Conservation (phyloP, 257 asterid species). For the Thymus quinquecostatus region DNA sequence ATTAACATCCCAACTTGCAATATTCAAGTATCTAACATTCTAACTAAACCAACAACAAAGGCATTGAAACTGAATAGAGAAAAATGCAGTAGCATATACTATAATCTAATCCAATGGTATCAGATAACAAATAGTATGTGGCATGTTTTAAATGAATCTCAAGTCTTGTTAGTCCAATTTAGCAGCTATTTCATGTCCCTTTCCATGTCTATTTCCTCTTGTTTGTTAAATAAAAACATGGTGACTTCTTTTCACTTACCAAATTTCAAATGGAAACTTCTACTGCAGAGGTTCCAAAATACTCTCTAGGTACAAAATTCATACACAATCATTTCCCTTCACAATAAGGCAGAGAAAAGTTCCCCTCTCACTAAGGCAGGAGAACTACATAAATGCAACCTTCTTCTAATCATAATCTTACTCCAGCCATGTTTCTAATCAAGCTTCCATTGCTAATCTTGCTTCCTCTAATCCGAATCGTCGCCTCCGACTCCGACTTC, state of each 20-base stretch:
- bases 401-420: neutral
- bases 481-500: conserved; percentile 37
- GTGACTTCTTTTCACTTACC: neutral
- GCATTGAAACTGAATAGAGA: too few relatives aligned
- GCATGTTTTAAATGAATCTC: too few relatives aligned
- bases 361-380: conserved; percentile 16
- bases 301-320: too few relatives aligned
- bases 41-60: too few relatives aligned
- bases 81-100: too few relatives aligned
- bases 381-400: conserved; percentile 1
- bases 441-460: conserved; percentile 24
- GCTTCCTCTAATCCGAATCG: conserved; percentile 1
- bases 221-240: neutral
- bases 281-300: too few relatives aligned
- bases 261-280: too few relatives aligned
- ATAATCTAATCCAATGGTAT: too few relatives aligned
- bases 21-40: too few relatives aligned
- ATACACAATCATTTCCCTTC: too few relatives aligned
- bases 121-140: too few relatives aligned
- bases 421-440: conserved; percentile 37
- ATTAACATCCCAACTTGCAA: too few relatives aligned
- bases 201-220: neutral
- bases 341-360: neutral
- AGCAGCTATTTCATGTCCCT: conserved; percentile 5
- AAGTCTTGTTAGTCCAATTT: neutral